These are phyloP conservation scores for Cadophora malorum DNA, from an alignment of 2,329 filamentous ascomycete genomes.

Conservation along the genomic window DNA sequence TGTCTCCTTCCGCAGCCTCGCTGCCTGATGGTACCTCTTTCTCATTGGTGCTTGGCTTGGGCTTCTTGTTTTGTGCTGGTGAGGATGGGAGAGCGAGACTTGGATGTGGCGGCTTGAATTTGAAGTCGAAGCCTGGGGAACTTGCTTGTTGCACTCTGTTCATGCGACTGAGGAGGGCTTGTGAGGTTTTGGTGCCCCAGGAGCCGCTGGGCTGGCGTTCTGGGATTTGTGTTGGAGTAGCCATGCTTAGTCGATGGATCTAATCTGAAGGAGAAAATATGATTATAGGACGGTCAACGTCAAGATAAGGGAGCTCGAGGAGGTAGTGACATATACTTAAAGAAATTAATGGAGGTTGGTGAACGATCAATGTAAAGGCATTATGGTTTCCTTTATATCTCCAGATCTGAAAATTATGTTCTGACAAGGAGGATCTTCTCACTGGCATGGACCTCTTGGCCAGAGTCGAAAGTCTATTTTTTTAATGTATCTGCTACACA, in stretches of 20 bases:
- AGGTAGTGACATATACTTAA: background rate
- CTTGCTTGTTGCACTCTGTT: background rate
- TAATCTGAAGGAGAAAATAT: background rate
- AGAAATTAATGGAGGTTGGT: background rate
- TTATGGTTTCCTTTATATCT: background rate
- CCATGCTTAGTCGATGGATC: background rate
- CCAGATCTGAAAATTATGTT: background rate
- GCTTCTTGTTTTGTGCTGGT: background rate
- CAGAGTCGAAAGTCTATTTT: background rate
- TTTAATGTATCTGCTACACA: background rate
- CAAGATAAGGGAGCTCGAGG: background rate
- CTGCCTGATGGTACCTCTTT: too few relatives aligned
- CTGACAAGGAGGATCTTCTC: background rate
- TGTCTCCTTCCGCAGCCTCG: background rate
- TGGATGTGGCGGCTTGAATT: background rate
- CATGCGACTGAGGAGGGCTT: slow-evolving; percentile 1
- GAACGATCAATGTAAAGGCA: background rate
- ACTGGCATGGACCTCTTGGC: background rate
- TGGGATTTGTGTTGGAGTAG: background rate
- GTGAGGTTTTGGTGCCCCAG: slow-evolving; percentile 4
- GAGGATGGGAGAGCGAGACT: background rate
- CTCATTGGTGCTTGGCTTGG: background rate
- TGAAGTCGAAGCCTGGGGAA: background rate
- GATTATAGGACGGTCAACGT: background rate
- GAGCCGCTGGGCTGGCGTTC: background rate